A percentile compares a stretch with the other conserved stretches of the same genome.
Evolutionary conservation across 179 eudicot genomes (phyloP).

Genomic region (Pouteria campechiana): DNA sequence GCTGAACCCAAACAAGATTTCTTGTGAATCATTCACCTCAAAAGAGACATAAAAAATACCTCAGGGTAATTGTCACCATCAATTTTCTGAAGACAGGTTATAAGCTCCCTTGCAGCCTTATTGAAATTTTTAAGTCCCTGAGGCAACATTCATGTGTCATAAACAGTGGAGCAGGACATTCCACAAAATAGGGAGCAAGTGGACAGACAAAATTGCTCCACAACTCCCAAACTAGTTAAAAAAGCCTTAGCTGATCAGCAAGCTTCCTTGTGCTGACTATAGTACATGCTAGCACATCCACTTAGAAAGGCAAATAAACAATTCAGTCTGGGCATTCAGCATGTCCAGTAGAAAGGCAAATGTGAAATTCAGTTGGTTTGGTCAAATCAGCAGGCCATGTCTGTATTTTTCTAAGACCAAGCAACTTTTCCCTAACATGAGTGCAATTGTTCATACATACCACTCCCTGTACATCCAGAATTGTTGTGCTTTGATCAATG

Average conservation of each 20-base stretch:
- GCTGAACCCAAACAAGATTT: not conserved
- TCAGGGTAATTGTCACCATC: slow-evolving; percentile 91
- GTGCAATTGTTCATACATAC: slow-evolving; percentile 24
- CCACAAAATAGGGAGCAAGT: no score
- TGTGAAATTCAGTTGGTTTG: not conserved
- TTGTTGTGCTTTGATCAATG: slow-evolving; percentile 92
- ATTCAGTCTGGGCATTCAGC: no score
- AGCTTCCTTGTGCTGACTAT: no score
- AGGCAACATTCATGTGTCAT: slow-evolving; percentile 5
- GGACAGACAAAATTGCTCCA: no score
- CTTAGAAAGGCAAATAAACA: no score
- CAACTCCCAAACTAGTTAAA: no score
- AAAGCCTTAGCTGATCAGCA: no score
- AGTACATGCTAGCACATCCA: no score
- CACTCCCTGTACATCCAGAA: slow-evolving; percentile 95
- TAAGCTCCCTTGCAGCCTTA: slow-evolving; percentile 80
- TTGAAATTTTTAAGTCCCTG: slow-evolving; percentile 85
- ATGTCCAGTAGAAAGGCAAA: no score
- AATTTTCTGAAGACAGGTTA: slow-evolving; percentile 67
- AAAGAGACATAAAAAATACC: slow-evolving; percentile 22
- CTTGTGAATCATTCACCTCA: not conserved
- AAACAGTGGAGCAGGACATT: no score
- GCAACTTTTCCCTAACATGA: not conserved
- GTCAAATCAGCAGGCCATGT: not conserved
- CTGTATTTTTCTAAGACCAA: not conserved